These are phyloP conservation scores for Corylus americana DNA, from an alignment of 306 rosid genomes.

Conservation along the genomic window DNA sequence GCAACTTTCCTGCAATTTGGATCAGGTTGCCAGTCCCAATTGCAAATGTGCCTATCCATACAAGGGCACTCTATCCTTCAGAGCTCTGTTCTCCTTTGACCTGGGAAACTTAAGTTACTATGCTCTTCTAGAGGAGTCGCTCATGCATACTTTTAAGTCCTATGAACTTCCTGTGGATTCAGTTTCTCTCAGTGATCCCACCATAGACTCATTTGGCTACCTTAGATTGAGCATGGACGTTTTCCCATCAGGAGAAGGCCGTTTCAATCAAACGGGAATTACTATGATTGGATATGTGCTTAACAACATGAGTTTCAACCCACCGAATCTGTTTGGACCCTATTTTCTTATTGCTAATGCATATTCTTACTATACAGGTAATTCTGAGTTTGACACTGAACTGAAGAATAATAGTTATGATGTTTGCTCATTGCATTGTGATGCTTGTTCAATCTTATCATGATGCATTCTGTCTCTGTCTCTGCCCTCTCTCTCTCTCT, in stretches of 20 bases:
- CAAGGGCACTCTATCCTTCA: slow-evolving; percentile 52
- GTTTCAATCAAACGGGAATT: slow-evolving; percentile 46
- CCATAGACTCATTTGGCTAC: slow-evolving; percentile 24
- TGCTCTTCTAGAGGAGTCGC: slow-evolving; percentile 20
- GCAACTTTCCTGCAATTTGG: slow-evolving; percentile 28
- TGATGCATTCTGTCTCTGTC: not conserved
- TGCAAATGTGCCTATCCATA: slow-evolving; percentile 70
- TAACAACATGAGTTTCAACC: slow-evolving; percentile 40
- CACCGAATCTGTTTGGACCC: slow-evolving; percentile 52
- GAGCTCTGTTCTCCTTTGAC: slow-evolving; percentile 58
- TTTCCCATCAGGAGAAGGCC: slow-evolving; percentile 46
- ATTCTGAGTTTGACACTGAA: slow-evolving; percentile 4
- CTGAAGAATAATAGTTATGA: not conserved
- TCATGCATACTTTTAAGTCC: slow-evolving; percentile 17
- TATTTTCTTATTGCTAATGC: slow-evolving; percentile 25
- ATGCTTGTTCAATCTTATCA: not conserved
- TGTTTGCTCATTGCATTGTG: not conserved
- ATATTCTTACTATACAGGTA: slow-evolving; percentile 37
- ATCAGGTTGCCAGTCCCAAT: slow-evolving; percentile 53
- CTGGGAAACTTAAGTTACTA: slow-evolving; percentile 32
- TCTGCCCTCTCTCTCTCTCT: slow-evolving; percentile 6
- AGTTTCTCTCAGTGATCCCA: slow-evolving; percentile 44
- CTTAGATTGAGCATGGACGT: slow-evolving; percentile 40
- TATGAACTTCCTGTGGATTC: slow-evolving; percentile 43
- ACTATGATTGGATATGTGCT: slow-evolving; percentile 43